Conservation (phyloP, 306 rosid genomes). For the Fragaria vesca region DNA sequence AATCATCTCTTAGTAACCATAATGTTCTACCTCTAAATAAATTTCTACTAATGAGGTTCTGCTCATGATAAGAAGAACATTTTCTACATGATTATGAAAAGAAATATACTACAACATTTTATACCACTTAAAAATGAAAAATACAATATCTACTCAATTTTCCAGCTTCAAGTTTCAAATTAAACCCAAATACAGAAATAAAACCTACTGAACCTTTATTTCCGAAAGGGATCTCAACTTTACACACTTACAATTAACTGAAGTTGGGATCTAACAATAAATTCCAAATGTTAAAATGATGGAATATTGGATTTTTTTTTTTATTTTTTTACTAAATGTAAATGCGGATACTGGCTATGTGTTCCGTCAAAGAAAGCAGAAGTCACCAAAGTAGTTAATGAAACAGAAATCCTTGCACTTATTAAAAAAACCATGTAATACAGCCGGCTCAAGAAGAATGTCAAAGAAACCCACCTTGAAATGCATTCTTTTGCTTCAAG, state of each 20-base stretch:
- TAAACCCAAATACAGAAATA: background rate
- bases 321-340: background rate
- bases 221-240: background rate
- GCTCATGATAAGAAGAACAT: background rate
- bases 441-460: constrained; percentile 18
- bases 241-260: background rate
- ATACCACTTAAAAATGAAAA: background rate
- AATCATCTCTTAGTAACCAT: background rate
- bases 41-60: background rate
- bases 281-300: background rate
- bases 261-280: background rate
- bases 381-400: background rate
- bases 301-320: background rate
- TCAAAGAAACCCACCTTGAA: constrained; percentile 65
- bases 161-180: background rate
- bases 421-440: constrained; percentile 8
- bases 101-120: background rate
- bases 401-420: background rate
- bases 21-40: background rate
- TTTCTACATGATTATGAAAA: background rate
- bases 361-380: constrained; percentile 3
- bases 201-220: background rate
- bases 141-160: background rate
- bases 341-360: background rate
- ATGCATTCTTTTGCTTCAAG: constrained; percentile 67